These are phyloP conservation scores for Candida mattraensis DNA, from an alignment of 805 yeast species.

Conservation along the genomic window DNA sequence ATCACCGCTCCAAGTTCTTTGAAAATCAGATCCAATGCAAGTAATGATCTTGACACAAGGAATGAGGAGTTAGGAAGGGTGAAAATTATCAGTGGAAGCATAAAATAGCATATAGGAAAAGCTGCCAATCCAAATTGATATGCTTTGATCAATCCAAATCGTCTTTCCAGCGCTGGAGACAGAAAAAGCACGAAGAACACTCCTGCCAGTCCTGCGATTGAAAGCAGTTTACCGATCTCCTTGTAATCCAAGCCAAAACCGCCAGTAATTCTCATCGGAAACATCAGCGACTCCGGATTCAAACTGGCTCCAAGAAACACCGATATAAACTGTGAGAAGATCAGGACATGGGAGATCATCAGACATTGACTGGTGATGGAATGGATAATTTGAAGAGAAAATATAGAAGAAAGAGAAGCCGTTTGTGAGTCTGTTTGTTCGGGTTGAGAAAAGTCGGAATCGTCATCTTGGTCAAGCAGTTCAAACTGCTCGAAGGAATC, in stretches of 20 bases:
- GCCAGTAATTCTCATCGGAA: constrained; percentile 51
- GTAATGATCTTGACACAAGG: constrained; percentile 24
- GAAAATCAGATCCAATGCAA: constrained; percentile 20
- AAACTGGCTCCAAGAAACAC: constrained; percentile 45
- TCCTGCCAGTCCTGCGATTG: constrained; percentile 55
- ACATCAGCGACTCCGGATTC: constrained; percentile 31
- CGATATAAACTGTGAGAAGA: constrained; percentile 54
- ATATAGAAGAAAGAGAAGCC: constrained; percentile 39
- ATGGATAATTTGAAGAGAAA: constrained; percentile 34
- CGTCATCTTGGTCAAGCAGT: too few relatives aligned
- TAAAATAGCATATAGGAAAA: constrained; percentile 46
- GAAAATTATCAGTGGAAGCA: constrained; percentile 49
- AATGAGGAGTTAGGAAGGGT: constrained; percentile 26
- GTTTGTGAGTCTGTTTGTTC: too few relatives aligned
- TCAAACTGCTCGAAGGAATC: too few relatives aligned
- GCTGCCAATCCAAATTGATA: constrained; percentile 40
- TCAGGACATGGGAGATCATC: constrained; percentile 45
- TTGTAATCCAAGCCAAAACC: constrained; percentile 50
- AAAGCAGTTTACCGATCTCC: constrained; percentile 49
- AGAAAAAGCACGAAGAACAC: constrained; percentile 47
- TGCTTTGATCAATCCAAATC: constrained; percentile 43
- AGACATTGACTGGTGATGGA: constrained; percentile 40
- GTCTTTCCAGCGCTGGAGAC: constrained; percentile 50
- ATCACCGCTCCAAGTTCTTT: constrained; percentile 40
- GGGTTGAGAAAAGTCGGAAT: too few relatives aligned